Percentiles rank a stretch among this genome's conserved stretches.
These are phyloP conservation scores for Podospora sp. DNA, from an alignment of 495 filamentous ascomycete species.

Conservation along the genomic window DNA sequence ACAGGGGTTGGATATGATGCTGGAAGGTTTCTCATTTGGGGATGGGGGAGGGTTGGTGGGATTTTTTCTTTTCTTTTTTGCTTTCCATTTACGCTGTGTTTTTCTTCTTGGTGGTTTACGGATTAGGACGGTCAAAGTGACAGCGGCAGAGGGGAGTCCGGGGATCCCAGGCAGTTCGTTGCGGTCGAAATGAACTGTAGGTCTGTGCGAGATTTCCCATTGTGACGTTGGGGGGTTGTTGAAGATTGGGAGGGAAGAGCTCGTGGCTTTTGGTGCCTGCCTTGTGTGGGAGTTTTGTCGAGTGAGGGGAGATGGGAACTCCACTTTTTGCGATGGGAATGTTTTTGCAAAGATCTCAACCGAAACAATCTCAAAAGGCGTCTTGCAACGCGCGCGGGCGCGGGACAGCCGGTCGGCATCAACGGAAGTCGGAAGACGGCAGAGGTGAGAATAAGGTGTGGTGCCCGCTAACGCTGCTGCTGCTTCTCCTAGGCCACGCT, in stretches of 20 bases:
- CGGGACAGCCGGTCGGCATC: neutral
- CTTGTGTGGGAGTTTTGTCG: no score
- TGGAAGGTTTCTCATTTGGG: no score
- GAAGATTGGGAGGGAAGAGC: neutral
- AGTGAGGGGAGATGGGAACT: neutral
- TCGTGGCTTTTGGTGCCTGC: neutral
- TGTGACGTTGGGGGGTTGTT: neutral
- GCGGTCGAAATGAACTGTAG: constrained; percentile 8
- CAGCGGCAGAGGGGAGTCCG: neutral
- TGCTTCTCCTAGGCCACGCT: neutral
- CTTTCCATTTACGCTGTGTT: no score
- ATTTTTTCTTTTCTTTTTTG: no score
- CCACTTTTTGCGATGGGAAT: neutral
- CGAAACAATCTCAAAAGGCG: neutral
- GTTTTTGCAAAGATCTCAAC: neutral
- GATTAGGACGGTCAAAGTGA: neutral
- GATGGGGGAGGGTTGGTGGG: neutral
- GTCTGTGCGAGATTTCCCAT: constrained; percentile 12
- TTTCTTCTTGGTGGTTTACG: neutral
- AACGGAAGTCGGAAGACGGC: neutral
- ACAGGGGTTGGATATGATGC: neutral
- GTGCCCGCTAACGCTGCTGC: neutral
- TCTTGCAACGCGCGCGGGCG: neutral
- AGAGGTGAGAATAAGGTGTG: constrained; percentile 15
- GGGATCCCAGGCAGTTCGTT: neutral